These are phyloP conservation scores for Tanozyma kutaoensis DNA, from an alignment of 805 yeast genomes.

Conservation along the genomic window DNA sequence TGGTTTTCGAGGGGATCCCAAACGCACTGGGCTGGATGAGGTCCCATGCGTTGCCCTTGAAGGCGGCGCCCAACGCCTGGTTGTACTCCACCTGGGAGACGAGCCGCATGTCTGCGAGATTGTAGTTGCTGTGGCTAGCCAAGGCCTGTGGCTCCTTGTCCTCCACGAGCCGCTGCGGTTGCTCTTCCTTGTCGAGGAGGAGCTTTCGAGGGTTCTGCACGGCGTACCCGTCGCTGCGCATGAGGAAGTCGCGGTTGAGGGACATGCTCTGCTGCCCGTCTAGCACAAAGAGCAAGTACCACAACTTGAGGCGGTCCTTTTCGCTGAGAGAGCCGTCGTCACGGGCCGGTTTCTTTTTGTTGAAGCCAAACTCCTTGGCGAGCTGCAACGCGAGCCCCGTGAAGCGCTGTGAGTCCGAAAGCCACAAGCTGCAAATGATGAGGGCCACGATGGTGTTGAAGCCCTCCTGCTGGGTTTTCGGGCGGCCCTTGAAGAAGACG, in stretches of 20 bases:
- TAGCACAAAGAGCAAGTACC: slow-evolving; percentile 52
- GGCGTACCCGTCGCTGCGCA: slow-evolving; percentile 32
- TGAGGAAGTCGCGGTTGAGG: slow-evolving; percentile 41
- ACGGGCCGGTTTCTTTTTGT: slow-evolving; percentile 10
- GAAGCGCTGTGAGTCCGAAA: slow-evolving; percentile 49
- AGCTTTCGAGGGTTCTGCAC: slow-evolving; percentile 28
- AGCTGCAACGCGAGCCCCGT: slow-evolving; percentile 57
- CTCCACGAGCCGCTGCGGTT: not conserved
- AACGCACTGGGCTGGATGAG: slow-evolving; percentile 43
- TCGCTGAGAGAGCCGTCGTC: slow-evolving; percentile 6
- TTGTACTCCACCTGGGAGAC: slow-evolving; percentile 60
- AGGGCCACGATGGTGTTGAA: slow-evolving; percentile 51
- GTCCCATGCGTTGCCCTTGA: slow-evolving; percentile 49
- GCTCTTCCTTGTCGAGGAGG: slow-evolving; percentile 7
- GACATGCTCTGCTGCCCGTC: slow-evolving; percentile 62
- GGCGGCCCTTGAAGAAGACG: slow-evolving; percentile 22
- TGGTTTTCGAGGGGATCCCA: slow-evolving; percentile 57
- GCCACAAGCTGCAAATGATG: slow-evolving; percentile 57
- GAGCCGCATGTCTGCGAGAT: slow-evolving; percentile 37
- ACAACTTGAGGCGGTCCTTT: slow-evolving; percentile 40
- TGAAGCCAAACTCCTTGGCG: slow-evolving; percentile 40
- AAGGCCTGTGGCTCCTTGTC: not conserved
- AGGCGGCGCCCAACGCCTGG: slow-evolving; percentile 46
- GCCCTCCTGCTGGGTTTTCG: slow-evolving; percentile 31
- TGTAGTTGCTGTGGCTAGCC: not conserved